Percentiles rank a stretch among this genome's conserved stretches.
Conservation (phyloP, 2,329 filamentous ascomycete species). For the Exophiala phaeomuriformis region DNA sequence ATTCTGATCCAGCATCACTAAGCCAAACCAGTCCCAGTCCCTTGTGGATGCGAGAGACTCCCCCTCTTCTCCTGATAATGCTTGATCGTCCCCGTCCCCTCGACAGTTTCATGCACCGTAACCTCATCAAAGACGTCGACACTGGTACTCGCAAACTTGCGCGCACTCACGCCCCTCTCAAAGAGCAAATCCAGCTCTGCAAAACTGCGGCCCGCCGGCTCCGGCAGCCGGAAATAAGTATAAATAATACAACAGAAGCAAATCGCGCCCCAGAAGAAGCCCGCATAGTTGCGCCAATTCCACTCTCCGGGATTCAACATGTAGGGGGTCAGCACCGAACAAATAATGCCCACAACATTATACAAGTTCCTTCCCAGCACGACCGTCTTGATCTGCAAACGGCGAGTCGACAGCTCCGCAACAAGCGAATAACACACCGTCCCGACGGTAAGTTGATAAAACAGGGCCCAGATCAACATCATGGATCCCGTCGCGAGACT, state of each 20-base stretch:
- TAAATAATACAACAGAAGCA: slow-evolving; percentile 77
- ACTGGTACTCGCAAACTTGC: slow-evolving; percentile 59
- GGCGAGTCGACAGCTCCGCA: slow-evolving; percentile 70
- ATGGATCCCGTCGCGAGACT: slow-evolving; percentile 75
- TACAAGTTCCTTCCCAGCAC: slow-evolving; percentile 75
- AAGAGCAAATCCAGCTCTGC: slow-evolving; percentile 83
- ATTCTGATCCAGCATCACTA: not conserved
- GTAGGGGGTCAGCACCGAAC: slow-evolving; percentile 75
- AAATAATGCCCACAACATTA: slow-evolving; percentile 76
- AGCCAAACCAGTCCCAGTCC: not conserved
- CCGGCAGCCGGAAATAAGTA: slow-evolving; percentile 72
- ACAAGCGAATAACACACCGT: slow-evolving; percentile 88
- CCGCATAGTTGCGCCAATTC: slow-evolving; percentile 81
- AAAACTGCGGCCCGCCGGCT: slow-evolving; percentile 72
- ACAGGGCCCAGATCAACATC: slow-evolving; percentile 74
- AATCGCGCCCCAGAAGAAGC: slow-evolving; percentile 80
- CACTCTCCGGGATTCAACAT: slow-evolving; percentile 79
- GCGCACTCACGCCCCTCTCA: slow-evolving; percentile 61
- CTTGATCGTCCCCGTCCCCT: slow-evolving; percentile 9
- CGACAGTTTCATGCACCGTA: slow-evolving; percentile 15
- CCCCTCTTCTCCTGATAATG: slow-evolving; percentile 8
- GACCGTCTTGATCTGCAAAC: slow-evolving; percentile 85
- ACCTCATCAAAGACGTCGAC: slow-evolving; percentile 49
- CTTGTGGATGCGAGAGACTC: slow-evolving; percentile 5
- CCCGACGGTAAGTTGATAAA: slow-evolving; percentile 80